Evolutionary conservation across 306 rosid species (phyloP), one percentile per base, ranked within the genome.

Genomic region (Fagus sylvatica): DNA sequence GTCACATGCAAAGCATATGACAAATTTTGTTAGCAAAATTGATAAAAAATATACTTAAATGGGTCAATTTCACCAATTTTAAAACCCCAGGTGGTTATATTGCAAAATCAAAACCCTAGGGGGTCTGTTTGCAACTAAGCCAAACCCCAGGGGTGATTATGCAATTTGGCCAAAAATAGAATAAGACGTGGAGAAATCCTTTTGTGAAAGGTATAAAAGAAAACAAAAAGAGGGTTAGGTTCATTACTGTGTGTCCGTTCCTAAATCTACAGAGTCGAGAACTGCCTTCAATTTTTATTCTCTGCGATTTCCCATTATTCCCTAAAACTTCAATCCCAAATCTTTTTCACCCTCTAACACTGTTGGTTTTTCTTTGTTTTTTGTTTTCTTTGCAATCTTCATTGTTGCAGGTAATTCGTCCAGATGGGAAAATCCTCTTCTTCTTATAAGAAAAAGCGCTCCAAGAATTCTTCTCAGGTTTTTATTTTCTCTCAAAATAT

Each of bases 381-480:
- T 22, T 22, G 28, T 22, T 22, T 76, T 64, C 68, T 74, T 77
- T 76, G 41, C 43, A 69, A 41, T 46, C 71, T 75, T 83, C 40
- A 74, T 85, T 80, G 64, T 88, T 82, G 87, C 97, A 22, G 28
- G 28, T 22, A 30, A 53, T 3, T 46, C 13, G 11, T 32, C 75
- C 80, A 19, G 81, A 95, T 95, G 99, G 96, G 90, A 74, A 91
- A 91, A 85, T 82, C 96, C 46, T 88, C 97, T 70, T 71, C 88
- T 83, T 89, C 97, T 64, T 87, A 56, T 39, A 88, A 84, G 71
- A 91, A 62, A 82, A 89, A 88, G 66, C 91, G 88, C 71, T 84
- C 93, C 68, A 92, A 87, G 87, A 66, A 70, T 56, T 85, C 91
- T 43, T 83, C 87, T 4, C 82, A 95, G 98, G 98, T 95, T 84